These are phyloP conservation scores for Solanum pennellii DNA, from an alignment of 257 asterid genomes.

Conservation along the genomic window DNA sequence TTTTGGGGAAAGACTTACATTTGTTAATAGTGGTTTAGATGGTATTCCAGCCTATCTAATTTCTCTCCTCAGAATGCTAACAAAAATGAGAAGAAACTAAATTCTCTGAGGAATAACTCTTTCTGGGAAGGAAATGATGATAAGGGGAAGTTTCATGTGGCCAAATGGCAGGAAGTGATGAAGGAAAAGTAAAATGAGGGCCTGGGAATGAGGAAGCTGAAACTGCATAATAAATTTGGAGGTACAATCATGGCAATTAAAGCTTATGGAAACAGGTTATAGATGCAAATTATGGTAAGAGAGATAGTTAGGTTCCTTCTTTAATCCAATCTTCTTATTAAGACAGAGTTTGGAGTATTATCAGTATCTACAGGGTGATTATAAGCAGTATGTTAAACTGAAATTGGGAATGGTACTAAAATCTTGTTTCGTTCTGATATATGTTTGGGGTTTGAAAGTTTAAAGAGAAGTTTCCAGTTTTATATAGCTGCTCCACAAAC, in stretches of 20 bases:
- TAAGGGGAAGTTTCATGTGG: neutral
- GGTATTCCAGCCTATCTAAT: neutral
- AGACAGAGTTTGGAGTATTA: neutral
- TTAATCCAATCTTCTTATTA: neutral
- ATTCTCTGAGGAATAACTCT: neutral
- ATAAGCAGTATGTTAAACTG: neutral
- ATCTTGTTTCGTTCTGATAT: neutral
- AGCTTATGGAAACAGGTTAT: neutral
- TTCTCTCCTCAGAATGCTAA: neutral
- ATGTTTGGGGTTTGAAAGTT: neutral
- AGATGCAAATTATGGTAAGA: neutral
- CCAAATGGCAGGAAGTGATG: neutral
- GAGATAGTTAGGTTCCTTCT: neutral
- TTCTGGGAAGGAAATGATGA: neutral
- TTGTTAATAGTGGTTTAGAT: neutral
- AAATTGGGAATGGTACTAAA: neutral
- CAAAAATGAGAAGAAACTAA: neutral
- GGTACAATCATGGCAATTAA: neutral
- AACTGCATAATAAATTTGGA: neutral
- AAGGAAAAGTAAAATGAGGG: neutral
- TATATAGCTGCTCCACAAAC: neutral
- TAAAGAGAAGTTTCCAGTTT: neutral
- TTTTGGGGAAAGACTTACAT: neutral
- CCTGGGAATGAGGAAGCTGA: neutral
- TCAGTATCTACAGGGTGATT: neutral